Base-by-base conservation (phyloP, 768 basidiomycete species). In the Tephrocybe sp. region DNA sequence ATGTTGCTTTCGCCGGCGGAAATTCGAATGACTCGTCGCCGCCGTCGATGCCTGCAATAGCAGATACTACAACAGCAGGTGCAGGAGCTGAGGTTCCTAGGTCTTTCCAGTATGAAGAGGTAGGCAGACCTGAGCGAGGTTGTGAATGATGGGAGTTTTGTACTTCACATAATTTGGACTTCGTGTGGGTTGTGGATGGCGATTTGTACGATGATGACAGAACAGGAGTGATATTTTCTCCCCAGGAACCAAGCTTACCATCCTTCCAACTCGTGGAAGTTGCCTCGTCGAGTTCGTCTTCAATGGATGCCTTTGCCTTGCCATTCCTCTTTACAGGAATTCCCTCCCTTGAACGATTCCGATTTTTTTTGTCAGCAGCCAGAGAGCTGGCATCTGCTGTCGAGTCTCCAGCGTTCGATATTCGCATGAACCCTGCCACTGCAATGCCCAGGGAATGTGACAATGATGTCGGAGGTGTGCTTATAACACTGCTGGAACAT, bases 381-480 rank as follows among this genome's bases (percentile, higher is more conserved):
- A 23, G 42, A 16, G 16, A 25, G 25, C 19, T 16, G 19, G 34
- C 21, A 16, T n/a, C 41, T 30, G 13, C 23, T 21, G 37, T 36
- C n/a, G 50, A 53, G n/a, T 58, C 55, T 38, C 60, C 61, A 22
- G 66, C 57, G 37, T 65, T 69, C 8, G 65, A 56, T 16, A 70
- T 60, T n/a, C 66, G 66, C 46, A 74, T 59, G 42, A 76, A 67
- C 8, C 71, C 71, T 38, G 69, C 66, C 33, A 74, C 68, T 18
- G 61, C 72, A 48, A 72, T 74, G 15, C 74, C 74, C 10, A 80
- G 66, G 3, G 66, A 81, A 60, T 71, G 73, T 27, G 68, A 78
- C 47, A 72, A 64, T 4, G 82, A 82, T 15, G 81, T 83, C 11
- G 79, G 80, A 4, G 81, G 82, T 9, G 79, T 83, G 59, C 79